Base-by-base conservation (phyloP, 2,329 filamentous ascomycete genomes). In the Paracamarosporium sp. region DNA sequence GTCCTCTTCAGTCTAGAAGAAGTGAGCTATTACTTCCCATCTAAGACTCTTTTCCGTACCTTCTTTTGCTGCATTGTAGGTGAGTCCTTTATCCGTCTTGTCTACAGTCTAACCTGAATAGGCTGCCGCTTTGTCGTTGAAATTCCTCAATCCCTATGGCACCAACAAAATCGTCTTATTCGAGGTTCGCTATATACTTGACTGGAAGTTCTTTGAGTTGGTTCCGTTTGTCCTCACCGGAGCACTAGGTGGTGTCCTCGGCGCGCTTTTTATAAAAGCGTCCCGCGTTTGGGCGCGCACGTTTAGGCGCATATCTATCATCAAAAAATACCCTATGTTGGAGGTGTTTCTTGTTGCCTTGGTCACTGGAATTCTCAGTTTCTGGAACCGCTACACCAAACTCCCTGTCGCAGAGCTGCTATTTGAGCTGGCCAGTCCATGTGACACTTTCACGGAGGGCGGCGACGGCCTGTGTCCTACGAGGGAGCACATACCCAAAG, bases 91-190 rank as follows among this genome's bases (percentile, higher is more conserved):
- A 3, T 5, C 6, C 27, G 57, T 46, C 56, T 44, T 40, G 25
- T 8, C 41, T 20, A 30, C 17, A 40, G 8, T 35, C 64, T 72
- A 55, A 72, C 44, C 0, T 3, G 25, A 8, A 2, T 45, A 79
- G 76, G 84, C 82, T 30, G 93, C 95, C 1, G 93, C 95, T 0
- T 79, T 99, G 31, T 94, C 93, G 1, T 82, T 99, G 66, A 97
- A 97, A 71, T 97, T 97, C 65, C 82, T 98, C 35, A 96, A 99
- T 68, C 95, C 95, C 0, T 99, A 98, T 68, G 94, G 94, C 28
- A 98, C 93, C 0, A 88, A 91, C 73, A 98, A 99, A 79, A 96
- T 99, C 62, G 95, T 99, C 66, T 85, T 98, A 70, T 99, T 99
- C 74, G 88, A 98, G 75, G 93, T 99, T 50, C 88, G 93, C 11